phyloP scores from a whole-genome alignment of 345 rosid species.

The Rhodamnia rubescens region DNA sequence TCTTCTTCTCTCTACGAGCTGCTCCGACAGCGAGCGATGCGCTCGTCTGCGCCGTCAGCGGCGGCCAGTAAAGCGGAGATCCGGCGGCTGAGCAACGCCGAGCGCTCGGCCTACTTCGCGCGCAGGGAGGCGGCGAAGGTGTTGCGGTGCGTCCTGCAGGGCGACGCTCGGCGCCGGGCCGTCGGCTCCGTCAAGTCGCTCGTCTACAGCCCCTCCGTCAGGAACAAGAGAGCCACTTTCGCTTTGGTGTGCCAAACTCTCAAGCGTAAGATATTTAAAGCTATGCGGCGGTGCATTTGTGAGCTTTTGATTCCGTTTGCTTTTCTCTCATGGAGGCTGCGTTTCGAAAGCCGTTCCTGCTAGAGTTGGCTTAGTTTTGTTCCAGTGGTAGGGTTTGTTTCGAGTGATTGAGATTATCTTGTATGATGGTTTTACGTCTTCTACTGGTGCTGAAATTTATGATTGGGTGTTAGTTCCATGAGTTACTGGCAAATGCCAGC shows the following conservation, averaged over 20 bases:
- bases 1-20: neutral
- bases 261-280: conserved; percentile 29
- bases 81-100: conserved; percentile 18
- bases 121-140: conserved; percentile 89
- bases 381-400: neutral
- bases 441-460: neutral
- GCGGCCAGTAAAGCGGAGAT: neutral
- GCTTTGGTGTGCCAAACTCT: conserved; percentile 97
- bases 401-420: neutral
- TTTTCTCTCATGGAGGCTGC: neutral
- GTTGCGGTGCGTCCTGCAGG: conserved; percentile 52
- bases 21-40: neutral
- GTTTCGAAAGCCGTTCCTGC: neutral
- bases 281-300: neutral
- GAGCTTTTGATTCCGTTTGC: neutral
- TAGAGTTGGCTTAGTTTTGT: neutral
- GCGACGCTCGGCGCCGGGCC: conserved; percentile 75
- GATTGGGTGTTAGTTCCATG: neutral
- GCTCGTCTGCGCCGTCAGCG: neutral
- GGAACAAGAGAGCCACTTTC: conserved; percentile 76
- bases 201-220: conserved; percentile 62
- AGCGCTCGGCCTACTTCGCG: conserved; percentile 64
- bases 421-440: neutral
- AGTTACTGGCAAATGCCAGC: neutral
- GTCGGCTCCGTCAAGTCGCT: conserved; percentile 72